A percentile compares a stretch with the other conserved stretches of the same genome.
Evolutionary conservation across 768 basidiomycete genomes (phyloP).

Genomic region (Lyophyllum semitale): DNA sequence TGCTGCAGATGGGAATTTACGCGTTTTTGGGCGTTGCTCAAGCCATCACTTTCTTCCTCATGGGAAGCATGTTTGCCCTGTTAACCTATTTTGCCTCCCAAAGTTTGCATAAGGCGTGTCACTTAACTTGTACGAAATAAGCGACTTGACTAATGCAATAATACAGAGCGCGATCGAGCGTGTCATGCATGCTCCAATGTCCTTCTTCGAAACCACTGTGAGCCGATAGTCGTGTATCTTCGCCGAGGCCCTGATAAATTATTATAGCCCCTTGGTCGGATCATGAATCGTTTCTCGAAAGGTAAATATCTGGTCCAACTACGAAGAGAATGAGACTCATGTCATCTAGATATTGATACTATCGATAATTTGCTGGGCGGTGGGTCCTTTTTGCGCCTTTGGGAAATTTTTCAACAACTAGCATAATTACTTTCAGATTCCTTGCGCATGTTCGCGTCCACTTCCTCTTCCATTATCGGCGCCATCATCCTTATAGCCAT

Average conservation of each 20-base stretch:
- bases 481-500: slow-evolving; percentile 80
- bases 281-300: slow-evolving; percentile 91
- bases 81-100: slow-evolving; percentile 81
- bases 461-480: slow-evolving; percentile 66
- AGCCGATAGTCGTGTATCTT: slow-evolving; percentile 14
- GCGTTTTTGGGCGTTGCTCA: slow-evolving; percentile 72
- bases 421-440: slow-evolving; percentile 46
- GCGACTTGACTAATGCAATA: background rate
- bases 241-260: slow-evolving; percentile 5
- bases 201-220: slow-evolving; percentile 87
- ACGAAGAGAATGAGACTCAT: slow-evolving; percentile 3
- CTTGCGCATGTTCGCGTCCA: slow-evolving; percentile 70
- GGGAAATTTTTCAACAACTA: background rate
- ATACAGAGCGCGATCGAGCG: slow-evolving; percentile 59
- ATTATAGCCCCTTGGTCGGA: slow-evolving; percentile 72
- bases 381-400: slow-evolving; percentile 20
- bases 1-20: slow-evolving; percentile 75
- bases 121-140: background rate
- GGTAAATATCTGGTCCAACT: slow-evolving; percentile 32
- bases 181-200: slow-evolving; percentile 85
- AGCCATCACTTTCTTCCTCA: slow-evolving; percentile 66
- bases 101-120: slow-evolving; percentile 56
- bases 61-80: slow-evolving; percentile 64
- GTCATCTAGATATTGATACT: slow-evolving; percentile 66
- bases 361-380: slow-evolving; percentile 74